These are phyloP conservation scores for Phaseolus lunatus DNA, from an alignment of 306 rosid species.

Conservation along the genomic window DNA sequence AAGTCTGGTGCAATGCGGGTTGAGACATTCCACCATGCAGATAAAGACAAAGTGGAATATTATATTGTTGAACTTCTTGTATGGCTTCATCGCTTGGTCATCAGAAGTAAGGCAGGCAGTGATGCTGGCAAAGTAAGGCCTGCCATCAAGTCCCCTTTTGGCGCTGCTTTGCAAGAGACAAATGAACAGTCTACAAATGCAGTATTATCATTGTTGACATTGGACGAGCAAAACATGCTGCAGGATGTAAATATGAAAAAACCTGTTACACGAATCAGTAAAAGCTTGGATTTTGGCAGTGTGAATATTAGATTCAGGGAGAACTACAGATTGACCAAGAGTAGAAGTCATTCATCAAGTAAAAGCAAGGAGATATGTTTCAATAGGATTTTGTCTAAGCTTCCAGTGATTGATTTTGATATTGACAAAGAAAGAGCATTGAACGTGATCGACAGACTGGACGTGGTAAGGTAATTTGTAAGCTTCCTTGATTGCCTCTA, in stretches of 20 bases:
- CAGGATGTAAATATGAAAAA: conserved; percentile 55
- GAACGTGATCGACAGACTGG: conserved; percentile 67
- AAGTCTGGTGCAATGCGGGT: conserved; percentile 59
- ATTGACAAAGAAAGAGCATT: conserved; percentile 65
- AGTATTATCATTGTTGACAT: conserved; percentile 39
- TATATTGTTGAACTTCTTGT: conserved; percentile 66
- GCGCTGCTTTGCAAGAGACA: conserved; percentile 28
- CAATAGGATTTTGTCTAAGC: conserved; percentile 58
- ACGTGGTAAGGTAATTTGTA: conserved; percentile 47
- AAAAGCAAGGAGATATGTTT: conserved; percentile 53
- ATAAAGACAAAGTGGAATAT: conserved; percentile 71
- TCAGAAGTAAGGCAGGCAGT: conserved; percentile 47
- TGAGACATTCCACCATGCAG: conserved; percentile 83
- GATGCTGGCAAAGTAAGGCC: conserved; percentile 46
- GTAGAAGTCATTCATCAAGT: conserved; percentile 60
- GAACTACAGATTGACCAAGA: conserved; percentile 52
- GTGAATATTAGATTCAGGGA: conserved; percentile 46
- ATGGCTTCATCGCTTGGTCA: conserved; percentile 77
- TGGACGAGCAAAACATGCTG: conserved; percentile 65
- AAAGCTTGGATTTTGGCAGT: conserved; percentile 66
- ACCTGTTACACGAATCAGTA: conserved; percentile 57
- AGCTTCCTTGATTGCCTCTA: conserved; percentile 4
- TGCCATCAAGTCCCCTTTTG: conserved; percentile 47
- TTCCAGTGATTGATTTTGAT: conserved; percentile 62
- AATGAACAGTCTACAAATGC: conserved; percentile 36